These are phyloP conservation scores for Quercus berberidifolia DNA, from an alignment of 306 rosid species.

Conservation along the genomic window DNA sequence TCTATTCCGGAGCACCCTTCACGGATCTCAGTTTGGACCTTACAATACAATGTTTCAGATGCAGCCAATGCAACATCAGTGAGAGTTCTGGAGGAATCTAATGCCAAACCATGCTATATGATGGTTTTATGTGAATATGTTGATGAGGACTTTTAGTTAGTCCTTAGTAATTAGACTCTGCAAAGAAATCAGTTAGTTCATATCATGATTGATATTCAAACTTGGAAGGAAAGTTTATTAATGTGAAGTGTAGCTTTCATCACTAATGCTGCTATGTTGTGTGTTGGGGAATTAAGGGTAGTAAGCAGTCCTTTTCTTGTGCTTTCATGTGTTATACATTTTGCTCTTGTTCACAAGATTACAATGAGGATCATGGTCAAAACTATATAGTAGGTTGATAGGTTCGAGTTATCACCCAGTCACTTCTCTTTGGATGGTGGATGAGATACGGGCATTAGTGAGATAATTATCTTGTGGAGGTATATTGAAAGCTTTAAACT, in stretches of 20 bases:
- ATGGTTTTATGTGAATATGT: constrained; percentile 45
- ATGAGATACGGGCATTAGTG: constrained; percentile 21
- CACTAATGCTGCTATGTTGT: constrained; percentile 38
- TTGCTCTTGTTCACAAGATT: constrained; percentile 12
- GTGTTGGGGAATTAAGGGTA: constrained; percentile 26
- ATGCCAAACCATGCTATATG: constrained; percentile 13
- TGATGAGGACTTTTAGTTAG: constrained; percentile 37
- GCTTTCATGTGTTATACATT: constrained; percentile 8
- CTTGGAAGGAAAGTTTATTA: constrained; percentile 19
- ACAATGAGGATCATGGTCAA: constrained; percentile 3
- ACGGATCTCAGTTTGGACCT: constrained; percentile 48
- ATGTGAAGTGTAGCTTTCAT: constrained; percentile 32
- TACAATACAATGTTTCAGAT: constrained; percentile 46
- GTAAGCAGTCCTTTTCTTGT: constrained; percentile 25
- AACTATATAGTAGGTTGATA: background rate
- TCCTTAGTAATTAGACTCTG: constrained; percentile 37
- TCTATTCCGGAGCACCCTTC: constrained; percentile 38
- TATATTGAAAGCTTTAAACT: background rate
- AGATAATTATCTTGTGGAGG: constrained; percentile 2
- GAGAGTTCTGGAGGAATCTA: constrained; percentile 19
- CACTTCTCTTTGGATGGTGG: background rate
- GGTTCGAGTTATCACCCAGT: constrained; percentile 13
- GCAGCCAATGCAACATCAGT: constrained; percentile 53
- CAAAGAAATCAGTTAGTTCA: constrained; percentile 32
- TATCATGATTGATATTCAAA: constrained; percentile 28